Conservation (phyloP, 176 grass and related monocot genomes). For the Juncus inflexus region DNA sequence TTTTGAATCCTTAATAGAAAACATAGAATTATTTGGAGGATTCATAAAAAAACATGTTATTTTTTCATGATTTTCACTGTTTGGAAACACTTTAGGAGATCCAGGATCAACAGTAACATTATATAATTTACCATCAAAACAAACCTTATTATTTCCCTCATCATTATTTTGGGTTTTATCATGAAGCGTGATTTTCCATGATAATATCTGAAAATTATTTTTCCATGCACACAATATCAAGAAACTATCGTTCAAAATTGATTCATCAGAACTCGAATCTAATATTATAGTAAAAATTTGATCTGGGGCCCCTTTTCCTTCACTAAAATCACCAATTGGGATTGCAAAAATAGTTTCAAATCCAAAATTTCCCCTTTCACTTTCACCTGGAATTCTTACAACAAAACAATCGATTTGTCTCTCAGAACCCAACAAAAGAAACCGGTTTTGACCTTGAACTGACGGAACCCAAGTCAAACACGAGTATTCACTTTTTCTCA, state of each 20-base stretch:
- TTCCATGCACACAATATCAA: constrained; percentile 72
- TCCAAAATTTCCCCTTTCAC: constrained; percentile 28
- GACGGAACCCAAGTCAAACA: constrained; percentile 81
- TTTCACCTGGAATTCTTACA: constrained; percentile 44
- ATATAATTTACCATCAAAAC: constrained; percentile 41
- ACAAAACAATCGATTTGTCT: constrained; percentile 69
- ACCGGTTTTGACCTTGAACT: constrained; percentile 45
- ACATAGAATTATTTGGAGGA: constrained; percentile 36
- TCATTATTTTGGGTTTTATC: constrained; percentile 35
- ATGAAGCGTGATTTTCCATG: constrained; percentile 66
- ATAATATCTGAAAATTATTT: constrained; percentile 49
- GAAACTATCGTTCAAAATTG: constrained; percentile 54
- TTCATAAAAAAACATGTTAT: constrained; percentile 58
- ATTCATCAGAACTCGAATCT: constrained; percentile 34
- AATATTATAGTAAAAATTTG: constrained; percentile 72
- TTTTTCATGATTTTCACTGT: constrained; percentile 36
- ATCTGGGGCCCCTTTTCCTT: constrained; percentile 51
- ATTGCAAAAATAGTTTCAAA: constrained; percentile 66
- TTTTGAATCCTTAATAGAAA: constrained; percentile 44
- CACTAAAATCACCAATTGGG: constrained; percentile 36
- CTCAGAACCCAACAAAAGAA: constrained; percentile 73
- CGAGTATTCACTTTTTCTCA: constrained; percentile 45
- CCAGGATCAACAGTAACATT: constrained; percentile 40
- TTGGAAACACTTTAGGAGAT: constrained; percentile 51
- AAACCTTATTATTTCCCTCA: constrained; percentile 45